Evolutionary conservation across 345 rosid species (phyloP), one percentile per base, ranked within the genome.

Genomic region (Salix arbutifolia): DNA sequence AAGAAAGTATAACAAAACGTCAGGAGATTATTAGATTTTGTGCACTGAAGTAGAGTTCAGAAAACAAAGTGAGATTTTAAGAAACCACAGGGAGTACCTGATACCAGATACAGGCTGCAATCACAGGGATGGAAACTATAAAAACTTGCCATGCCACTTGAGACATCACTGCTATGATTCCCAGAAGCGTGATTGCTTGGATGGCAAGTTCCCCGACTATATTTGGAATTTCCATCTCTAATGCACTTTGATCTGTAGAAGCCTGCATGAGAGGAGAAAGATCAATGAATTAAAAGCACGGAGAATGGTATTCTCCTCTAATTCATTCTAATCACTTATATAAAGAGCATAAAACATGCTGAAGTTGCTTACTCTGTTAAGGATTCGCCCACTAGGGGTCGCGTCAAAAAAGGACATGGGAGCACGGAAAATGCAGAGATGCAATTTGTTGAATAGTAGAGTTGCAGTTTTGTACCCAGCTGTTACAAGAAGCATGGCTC

Each of bases 331-430:
- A 42, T 2, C 44, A 40, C 44, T 40, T 40, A 2, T 40, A 40
- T 40, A 8, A 8, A 3, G 13, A 38, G 14, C 12, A 38, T n/a
- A 28, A 40, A 30, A 66, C 25, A 42, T 56, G 25, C 3, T 19
- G 18, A 31, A 38, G 5, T 31, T 16, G 77, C 91, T 71, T 79
- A 90, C 97, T 74, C 97, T 87, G 69, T 83, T 90, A 19, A 92
- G 81, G 68, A 89, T 88, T 73, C 97, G 81, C 77, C 92, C 97
- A 78, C 92, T 86, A 13, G 95, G 95, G 18, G 97, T 92, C n/a
- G 95, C 81, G 83, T 92, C 97, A 82, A 92, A 92, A 81, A 92
- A 92, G 8, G 91, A 87, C 93, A 90, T 90, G 28, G 97, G 92
- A 16, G 97, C 87, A 5, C 86, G 92, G 83, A 92, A 90, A 75